Evolutionary conservation across 2,329 filamentous ascomycete genomes (phyloP), one percentile per base, ranked within the genome.

Genomic region (Talaromyces sp.): DNA sequence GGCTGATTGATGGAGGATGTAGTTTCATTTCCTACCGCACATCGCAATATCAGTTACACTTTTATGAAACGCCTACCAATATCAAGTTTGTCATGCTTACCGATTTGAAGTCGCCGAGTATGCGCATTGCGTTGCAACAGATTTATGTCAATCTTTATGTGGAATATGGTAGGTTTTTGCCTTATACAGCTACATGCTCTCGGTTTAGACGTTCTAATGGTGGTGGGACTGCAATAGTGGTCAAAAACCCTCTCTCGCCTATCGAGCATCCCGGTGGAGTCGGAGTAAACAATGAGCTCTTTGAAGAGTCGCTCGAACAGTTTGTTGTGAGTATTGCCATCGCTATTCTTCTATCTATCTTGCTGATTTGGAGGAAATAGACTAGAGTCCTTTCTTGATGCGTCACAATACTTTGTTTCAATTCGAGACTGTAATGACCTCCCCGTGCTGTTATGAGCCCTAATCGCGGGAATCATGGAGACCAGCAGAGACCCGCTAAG

Each of bases 131-230:
- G 24, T 81, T 99, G 73, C 93, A 99, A 76, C 95, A 99, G 84
- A 97, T 99, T 68, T 99, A 97, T 78, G 96, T 97, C 66, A 98
- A 96, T 76, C 86, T 98, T 27, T 99, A 95, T 82, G 94, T 99
- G 19, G 95, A 99, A 81, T 99, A 95, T 73, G 90, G 90, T 92
- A 78, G 16, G 72, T 72, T 50, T 39, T 37, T 24, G 24, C 24
- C 27, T 39, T 24, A 13, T 37, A 31, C 39, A 16, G 35, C n/a
- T 37, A 33, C 41, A 50, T 33, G 14, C 3, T 61, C 11, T 14
- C 13, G 14, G 19, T 19, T 10, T 3, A 45, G 6, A 24, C 1
- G 2, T 43, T 19, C 33, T 57, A 33, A 57, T 35, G 52, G 35
- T 27, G 13, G 5, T 27, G 56, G 1, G 24, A 14, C 13, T 13